phyloP scores from a whole-genome alignment of 805 yeast genomes.

The Clavispora fructus region DNA sequence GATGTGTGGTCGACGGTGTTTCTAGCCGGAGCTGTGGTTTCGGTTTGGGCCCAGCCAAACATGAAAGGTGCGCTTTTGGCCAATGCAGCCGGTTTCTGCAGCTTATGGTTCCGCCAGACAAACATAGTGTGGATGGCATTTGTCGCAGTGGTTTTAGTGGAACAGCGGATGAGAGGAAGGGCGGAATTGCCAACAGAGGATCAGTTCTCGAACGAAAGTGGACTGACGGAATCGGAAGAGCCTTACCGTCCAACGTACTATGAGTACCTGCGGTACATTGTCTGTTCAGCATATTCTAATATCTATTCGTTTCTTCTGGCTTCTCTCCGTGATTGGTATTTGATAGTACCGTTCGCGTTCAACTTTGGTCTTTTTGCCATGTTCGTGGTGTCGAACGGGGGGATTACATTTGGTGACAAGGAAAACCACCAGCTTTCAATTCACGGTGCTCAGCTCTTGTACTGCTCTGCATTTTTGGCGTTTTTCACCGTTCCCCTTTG shows the following conservation, averaged over 20 bases:
- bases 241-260: neutral
- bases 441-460: constrained; percentile 78
- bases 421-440: constrained; percentile 69
- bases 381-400: constrained; percentile 67
- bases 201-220: too few species aligned
- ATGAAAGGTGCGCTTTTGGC: constrained; percentile 29
- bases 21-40: constrained; percentile 50
- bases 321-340: constrained; percentile 15
- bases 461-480: constrained; percentile 61
- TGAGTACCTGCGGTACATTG: neutral
- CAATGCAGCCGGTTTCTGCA: constrained; percentile 52
- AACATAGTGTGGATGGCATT: constrained; percentile 83
- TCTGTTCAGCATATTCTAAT: neutral
- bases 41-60: constrained; percentile 30
- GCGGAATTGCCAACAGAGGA: neutral
- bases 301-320: neutral
- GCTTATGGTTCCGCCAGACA: constrained; percentile 83
- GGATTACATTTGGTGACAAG: constrained; percentile 89
- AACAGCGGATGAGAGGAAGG: constrained; percentile 27
- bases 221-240: neutral
- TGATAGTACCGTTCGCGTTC: constrained; percentile 44
- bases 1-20: constrained; percentile 88
- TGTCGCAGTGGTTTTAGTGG: constrained; percentile 50
- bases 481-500: constrained; percentile 74
- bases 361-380: constrained; percentile 49